phyloP scores from a whole-genome alignment of 2,329 filamentous ascomycete species.

The Trichoderma atroviride region DNA sequence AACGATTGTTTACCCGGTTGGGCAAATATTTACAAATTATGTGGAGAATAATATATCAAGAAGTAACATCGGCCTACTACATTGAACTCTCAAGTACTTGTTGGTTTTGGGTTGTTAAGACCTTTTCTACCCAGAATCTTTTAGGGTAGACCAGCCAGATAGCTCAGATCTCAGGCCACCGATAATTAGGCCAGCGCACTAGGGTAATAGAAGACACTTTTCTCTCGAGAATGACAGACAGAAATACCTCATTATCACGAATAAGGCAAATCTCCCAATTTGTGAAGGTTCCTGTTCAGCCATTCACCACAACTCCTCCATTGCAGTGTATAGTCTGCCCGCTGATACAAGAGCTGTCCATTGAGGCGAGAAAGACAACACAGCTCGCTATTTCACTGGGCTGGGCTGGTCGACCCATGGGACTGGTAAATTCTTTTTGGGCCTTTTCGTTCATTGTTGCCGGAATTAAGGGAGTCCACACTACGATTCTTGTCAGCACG shows the following conservation, averaged over 20 bases:
- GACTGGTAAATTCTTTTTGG: constrained; percentile 71
- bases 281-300: constrained; percentile 37
- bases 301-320: constrained; percentile 53
- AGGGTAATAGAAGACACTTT: background rate
- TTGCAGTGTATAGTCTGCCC: constrained; percentile 67
- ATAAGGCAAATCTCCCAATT: background rate
- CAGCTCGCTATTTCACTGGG: constrained; percentile 81
- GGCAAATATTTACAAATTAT: background rate
- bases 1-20: background rate
- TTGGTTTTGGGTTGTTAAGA: background rate
- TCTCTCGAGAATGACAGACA: background rate
- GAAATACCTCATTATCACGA: fast-evolving
- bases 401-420: constrained; percentile 77
- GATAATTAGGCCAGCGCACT: background rate
- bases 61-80: background rate
- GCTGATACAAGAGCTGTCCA: constrained; percentile 72
- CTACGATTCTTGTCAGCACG: constrained; percentile 34
- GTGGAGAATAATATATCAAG: background rate
- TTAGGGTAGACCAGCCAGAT: background rate
- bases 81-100: background rate
- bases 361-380: constrained; percentile 77
- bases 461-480: constrained; percentile 77
- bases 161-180: background rate
- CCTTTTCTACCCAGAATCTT: background rate
- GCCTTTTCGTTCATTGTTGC: constrained; percentile 71